Conservation (phyloP, 2,329 filamentous ascomycete genomes). For the Ampelomyces quisqualis region DNA sequence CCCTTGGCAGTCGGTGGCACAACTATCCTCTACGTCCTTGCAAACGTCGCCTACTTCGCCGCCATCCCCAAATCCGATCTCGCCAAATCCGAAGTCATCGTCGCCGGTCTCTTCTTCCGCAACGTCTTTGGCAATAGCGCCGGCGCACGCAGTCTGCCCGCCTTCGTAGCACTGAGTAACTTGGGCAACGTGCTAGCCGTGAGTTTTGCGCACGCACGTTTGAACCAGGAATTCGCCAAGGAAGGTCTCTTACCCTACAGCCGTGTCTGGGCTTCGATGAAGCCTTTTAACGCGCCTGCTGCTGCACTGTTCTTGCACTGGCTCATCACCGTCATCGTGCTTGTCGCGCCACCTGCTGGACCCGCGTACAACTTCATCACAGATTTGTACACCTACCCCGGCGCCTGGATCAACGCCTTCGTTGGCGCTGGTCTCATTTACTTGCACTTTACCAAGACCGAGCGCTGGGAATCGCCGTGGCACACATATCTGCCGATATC, state of each 20-base stretch:
- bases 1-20: conserved; percentile 60
- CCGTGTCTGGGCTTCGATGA: conserved; percentile 67
- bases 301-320: conserved; percentile 62
- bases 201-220: conserved; percentile 59
- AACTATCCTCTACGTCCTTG: conserved; percentile 62
- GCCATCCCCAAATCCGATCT: conserved; percentile 61
- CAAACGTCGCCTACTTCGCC: conserved; percentile 66
- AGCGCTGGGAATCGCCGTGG: conserved; percentile 42
- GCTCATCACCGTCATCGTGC: conserved; percentile 63
- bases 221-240: conserved; percentile 68
- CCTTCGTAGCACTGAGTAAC: conserved; percentile 62
- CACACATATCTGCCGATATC: conserved; percentile 41
- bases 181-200: conserved; percentile 64
- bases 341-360: conserved; percentile 66
- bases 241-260: conserved; percentile 68
- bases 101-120: conserved; percentile 62
- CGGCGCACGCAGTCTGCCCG: conserved; percentile 45
- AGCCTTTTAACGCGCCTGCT: conserved; percentile 63
- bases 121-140: conserved; percentile 62
- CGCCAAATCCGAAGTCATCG: conserved; percentile 59
- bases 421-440: conserved; percentile 41
- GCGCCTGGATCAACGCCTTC: conserved; percentile 43
- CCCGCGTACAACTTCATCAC: conserved; percentile 69
- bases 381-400: conserved; percentile 50
- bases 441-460: conserved; percentile 38